Evolutionary conservation across 78 protist species (phyloP), one percentile per base, ranked within the genome.

Genomic region (Cavenderia fasciculata): DNA sequence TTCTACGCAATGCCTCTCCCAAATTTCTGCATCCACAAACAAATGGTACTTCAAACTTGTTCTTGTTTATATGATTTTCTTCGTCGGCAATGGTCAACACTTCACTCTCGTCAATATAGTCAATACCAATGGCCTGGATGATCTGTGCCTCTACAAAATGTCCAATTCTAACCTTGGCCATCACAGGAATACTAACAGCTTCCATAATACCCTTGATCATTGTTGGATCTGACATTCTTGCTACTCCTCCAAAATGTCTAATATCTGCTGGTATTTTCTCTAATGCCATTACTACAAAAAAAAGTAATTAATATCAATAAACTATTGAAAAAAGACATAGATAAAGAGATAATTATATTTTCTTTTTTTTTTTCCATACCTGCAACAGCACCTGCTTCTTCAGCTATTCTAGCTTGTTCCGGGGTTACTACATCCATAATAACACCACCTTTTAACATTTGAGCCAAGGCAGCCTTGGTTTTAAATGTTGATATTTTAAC

Each of bases 241-340:
- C 96, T 0, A 98, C 98, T 44, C 98, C 99, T 29, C 95, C 98
- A n/a, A 94, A 92, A 68, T 70, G 68, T 74, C 99, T 95, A 66
- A 97, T 97, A 91, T 97, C 99, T 1, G 98, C 97, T 23, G 99
- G 99, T 25, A 98, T 95, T 59, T 97, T 94, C 87, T 97, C 99
- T 23, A 97, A 95, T 40, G 99, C 99, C 54, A 49, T 49, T 18
- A 49, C 54, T 49, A 49, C n/a, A n/a, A n/a, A n/a, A n/a, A 44
- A 44, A 44, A 44, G 10, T 44, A 44, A 44, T 44, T 44, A 44
- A 44, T 44, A 44, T 11, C 6, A n/a, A n/a, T n/a, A n/a, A n/a
- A n/a, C n/a, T n/a, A n/a, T n/a, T n/a, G n/a, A n/a, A n/a, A n/a
- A n/a, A n/a, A n/a, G n/a, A n/a, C n/a, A n/a, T n/a, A n/a, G n/a